Percentiles rank a stretch among this genome's conserved stretches.
phyloP scores from a whole-genome alignment of 163 green algal species.

The Picocystis sp. region DNA sequence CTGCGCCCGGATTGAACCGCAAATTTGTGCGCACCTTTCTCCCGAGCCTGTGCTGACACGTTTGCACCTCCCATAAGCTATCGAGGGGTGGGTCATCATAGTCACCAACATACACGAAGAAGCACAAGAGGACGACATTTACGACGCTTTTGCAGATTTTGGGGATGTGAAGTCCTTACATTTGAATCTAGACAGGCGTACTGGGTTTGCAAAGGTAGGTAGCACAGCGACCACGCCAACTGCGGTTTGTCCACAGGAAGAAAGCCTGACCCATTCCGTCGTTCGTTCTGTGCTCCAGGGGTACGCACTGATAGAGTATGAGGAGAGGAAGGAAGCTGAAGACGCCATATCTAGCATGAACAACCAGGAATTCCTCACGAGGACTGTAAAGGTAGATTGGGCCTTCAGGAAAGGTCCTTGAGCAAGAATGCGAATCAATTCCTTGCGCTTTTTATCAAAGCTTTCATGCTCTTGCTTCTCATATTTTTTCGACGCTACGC shows the following conservation, averaged over 20 bases:
- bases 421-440: too few relatives aligned
- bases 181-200: conserved; percentile 83
- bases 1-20: too few relatives aligned
- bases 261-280: background rate
- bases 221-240: background rate
- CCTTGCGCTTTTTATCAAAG: too few relatives aligned
- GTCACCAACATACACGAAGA: conserved; percentile 83
- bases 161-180: conserved; percentile 89
- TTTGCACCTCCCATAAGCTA: conserved; percentile 10
- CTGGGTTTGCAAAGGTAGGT: conserved; percentile 56
- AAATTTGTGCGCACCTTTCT: too few relatives aligned
- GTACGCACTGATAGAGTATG: conserved; percentile 90
- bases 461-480: too few relatives aligned
- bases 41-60: too few relatives aligned
- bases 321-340: conserved; percentile 52
- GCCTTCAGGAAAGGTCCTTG: conserved; percentile 35
- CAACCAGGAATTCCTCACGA: conserved; percentile 51
- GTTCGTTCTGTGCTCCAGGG: conserved; percentile 27
- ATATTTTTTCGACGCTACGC: too few relatives aligned
- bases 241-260: too few relatives aligned
- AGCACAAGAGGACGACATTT: conserved; percentile 76
- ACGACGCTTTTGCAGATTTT: conserved; percentile 75
- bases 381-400: conserved; percentile 47
- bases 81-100: conserved; percentile 91
- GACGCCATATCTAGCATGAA: conserved; percentile 61